Evolutionary conservation across 2,329 filamentous ascomycete genomes (phyloP).

Genomic region (Teratosphaeria epicoccoides): DNA sequence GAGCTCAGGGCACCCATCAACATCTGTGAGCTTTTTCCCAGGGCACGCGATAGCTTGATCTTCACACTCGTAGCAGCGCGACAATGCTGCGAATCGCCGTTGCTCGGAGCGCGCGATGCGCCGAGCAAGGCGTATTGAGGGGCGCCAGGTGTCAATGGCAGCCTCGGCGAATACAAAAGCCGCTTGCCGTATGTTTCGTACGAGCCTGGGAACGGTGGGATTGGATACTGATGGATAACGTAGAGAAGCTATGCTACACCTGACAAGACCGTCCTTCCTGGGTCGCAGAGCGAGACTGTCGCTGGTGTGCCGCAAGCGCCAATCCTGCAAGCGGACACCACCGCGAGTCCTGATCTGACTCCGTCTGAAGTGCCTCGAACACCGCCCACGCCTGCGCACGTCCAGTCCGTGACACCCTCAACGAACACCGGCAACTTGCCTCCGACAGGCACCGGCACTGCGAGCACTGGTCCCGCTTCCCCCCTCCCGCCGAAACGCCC

Average conservation of each 20-base stretch:
- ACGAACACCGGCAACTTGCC: constrained; percentile 20
- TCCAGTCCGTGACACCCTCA: constrained; percentile 7
- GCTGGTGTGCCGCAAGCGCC: constrained; percentile 23
- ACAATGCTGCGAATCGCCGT: constrained; percentile 1
- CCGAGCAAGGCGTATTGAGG: not conserved
- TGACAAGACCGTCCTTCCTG: constrained; percentile 19
- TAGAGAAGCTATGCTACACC: not conserved
- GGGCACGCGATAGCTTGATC: not conserved
- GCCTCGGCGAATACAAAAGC: not conserved
- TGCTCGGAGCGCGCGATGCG: not conserved
- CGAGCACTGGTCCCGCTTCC: constrained; percentile 33
- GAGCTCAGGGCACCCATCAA: not conserved
- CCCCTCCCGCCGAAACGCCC: constrained; percentile 47
- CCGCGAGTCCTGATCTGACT: constrained; percentile 10
- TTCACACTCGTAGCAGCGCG: not conserved
- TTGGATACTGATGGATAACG: not conserved
- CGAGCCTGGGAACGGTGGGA: not conserved
- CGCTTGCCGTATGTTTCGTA: not conserved
- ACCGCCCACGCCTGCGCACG: constrained; percentile 10
- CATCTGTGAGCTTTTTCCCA: not conserved
- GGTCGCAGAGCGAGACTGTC: constrained; percentile 19
- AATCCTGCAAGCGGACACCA: constrained; percentile 13
- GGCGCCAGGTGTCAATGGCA: not conserved
- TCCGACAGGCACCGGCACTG: constrained; percentile 24
- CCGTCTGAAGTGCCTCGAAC: constrained; percentile 15